These are phyloP conservation scores for Quercus tomentella DNA, from an alignment of 331 rosid genomes.

Conservation along the genomic window DNA sequence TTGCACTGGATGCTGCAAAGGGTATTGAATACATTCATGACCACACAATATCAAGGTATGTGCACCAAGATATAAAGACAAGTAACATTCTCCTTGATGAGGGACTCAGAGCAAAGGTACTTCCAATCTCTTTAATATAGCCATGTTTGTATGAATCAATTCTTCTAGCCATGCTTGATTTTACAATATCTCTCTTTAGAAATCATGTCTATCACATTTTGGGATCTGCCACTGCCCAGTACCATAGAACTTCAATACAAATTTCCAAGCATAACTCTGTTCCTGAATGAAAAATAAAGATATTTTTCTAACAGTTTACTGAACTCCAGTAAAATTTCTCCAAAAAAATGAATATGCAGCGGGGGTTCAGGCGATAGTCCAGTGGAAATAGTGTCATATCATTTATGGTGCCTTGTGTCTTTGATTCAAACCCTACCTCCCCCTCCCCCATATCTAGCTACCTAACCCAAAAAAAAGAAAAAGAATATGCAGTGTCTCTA, in stretches of 20 bases:
- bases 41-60: constrained; percentile 70
- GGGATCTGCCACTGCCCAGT: background rate
- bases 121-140: background rate
- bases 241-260: background rate
- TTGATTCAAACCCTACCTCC: no score
- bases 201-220: no score
- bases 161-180: background rate
- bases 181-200: no score
- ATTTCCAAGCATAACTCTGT: background rate
- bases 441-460: no score
- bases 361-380: no score
- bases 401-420: no score
- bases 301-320: background rate
- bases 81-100: constrained; percentile 77
- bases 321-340: background rate
- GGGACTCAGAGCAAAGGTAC: constrained; percentile 74
- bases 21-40: constrained; percentile 87
- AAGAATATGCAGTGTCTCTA: background rate
- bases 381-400: no score
- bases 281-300: background rate
- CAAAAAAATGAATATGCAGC: background rate
- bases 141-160: background rate
- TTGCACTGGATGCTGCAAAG: constrained; percentile 81
- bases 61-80: constrained; percentile 84
- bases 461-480: no score